Conservation (phyloP, 2,329 filamentous ascomycete genomes). For the Epichloe bromicola region DNA sequence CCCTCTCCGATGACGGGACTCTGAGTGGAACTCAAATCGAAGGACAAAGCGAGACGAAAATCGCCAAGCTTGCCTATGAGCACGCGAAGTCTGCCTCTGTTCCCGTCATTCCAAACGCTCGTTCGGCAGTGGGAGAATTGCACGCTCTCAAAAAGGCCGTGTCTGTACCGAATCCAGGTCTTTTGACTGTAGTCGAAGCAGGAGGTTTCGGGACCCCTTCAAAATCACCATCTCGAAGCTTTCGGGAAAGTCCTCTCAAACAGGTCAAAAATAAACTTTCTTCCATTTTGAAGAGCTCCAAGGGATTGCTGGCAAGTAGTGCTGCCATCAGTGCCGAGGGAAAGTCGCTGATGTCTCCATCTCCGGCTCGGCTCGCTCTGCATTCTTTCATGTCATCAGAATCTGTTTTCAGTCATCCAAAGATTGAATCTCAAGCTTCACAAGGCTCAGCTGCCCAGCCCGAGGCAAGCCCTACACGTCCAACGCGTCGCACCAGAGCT, state of each 20-base stretch:
- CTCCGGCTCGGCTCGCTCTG: conserved; percentile 31
- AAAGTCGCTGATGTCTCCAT: conserved; percentile 46
- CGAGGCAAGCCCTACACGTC: conserved; percentile 28
- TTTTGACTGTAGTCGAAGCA: conserved; percentile 34
- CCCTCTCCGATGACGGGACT: conserved; percentile 4
- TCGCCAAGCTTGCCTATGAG: conserved; percentile 5
- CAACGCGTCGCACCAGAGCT: conserved; percentile 38
- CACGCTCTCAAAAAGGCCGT: conserved; percentile 42
- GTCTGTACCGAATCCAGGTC: conserved; percentile 44
- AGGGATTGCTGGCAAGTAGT: conserved; percentile 71
- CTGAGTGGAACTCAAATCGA: neutral
- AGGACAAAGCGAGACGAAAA: neutral
- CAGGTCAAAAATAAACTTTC: conserved; percentile 89
- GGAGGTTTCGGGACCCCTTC: conserved; percentile 32
- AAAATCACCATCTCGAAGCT: conserved; percentile 42
- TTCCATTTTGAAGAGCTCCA: conserved; percentile 79
- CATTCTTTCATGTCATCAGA: conserved; percentile 35
- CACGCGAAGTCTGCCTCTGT: conserved; percentile 32
- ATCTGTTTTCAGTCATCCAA: conserved; percentile 22
- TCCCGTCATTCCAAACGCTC: conserved; percentile 31
- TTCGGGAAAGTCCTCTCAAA: conserved; percentile 68
- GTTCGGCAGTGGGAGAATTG: conserved; percentile 10
- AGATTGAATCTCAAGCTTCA: conserved; percentile 11
- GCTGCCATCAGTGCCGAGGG: conserved; percentile 50
- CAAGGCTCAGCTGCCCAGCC: conserved; percentile 9